These are phyloP conservation scores for Cercospora brassicicola DNA, from an alignment of 2,329 filamentous ascomycete genomes.

Conservation along the genomic window DNA sequence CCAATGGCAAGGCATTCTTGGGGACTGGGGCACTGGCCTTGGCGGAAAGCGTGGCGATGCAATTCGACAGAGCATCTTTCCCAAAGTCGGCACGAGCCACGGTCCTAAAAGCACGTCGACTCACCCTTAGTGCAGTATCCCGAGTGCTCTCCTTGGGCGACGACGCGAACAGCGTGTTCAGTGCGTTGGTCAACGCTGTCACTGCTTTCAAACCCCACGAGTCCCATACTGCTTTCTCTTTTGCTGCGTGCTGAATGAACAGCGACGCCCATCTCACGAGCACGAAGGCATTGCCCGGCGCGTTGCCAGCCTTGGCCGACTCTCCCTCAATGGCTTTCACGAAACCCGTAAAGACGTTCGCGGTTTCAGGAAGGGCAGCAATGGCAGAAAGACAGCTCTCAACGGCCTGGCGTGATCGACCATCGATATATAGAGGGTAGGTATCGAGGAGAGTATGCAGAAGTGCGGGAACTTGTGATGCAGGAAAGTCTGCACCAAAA, in stretches of 20 bases:
- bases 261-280: constrained; percentile 86
- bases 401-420: constrained; percentile 77
- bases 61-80: constrained; percentile 61
- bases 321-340: constrained; percentile 69
- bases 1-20: constrained; percentile 75
- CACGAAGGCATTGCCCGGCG: constrained; percentile 78
- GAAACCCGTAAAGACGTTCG: constrained; percentile 62
- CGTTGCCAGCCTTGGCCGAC: constrained; percentile 72
- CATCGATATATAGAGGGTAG: constrained; percentile 82
- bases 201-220: constrained; percentile 66
- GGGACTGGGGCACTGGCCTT: constrained; percentile 65
- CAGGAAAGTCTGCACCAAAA: constrained; percentile 21
- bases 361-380: constrained; percentile 59
- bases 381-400: constrained; percentile 74
- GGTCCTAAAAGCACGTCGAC: constrained; percentile 75
- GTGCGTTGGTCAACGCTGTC: constrained; percentile 66
- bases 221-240: constrained; percentile 61
- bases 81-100: constrained; percentile 64
- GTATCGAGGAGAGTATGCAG: constrained; percentile 80
- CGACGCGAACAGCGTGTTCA: constrained; percentile 76
- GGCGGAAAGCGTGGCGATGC: constrained; percentile 66
- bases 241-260: constrained; percentile 69
- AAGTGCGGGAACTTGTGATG: constrained; percentile 31
- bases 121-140: constrained; percentile 72
- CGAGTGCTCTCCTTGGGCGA: constrained; percentile 64